Base-by-base conservation (phyloP, 1,284 basidiomycete genomes). In the Sporisorium exsertum region DNA sequence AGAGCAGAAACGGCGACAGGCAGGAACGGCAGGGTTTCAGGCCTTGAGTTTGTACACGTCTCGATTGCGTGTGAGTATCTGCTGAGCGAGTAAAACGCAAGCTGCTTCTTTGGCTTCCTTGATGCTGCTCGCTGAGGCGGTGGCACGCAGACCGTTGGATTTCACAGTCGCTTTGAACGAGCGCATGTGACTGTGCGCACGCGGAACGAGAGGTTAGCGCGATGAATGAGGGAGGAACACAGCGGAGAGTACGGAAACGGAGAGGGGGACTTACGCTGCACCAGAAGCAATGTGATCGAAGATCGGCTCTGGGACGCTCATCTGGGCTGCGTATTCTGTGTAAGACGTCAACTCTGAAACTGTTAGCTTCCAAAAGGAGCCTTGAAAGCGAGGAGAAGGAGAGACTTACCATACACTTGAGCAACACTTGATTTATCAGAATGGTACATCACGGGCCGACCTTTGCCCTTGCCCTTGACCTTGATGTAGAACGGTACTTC, bases 31-130 rank as follows among this genome's bases (percentile, higher is more conserved):
- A n/a, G n/a, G 20, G 32, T 26, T 35, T 22, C 1, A 32, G 29
- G 52, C 27, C 12, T 29, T 58, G 55, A 49, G 49, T 0, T 20
- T 7, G 45, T 29, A 33, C 12, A 33, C 26, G n/a, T 27, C 42
- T 5, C 54, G 18, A 33, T 69, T 62, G 16, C 53, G 24, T 3
- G 13, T 22, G 6, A 75, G 43, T 9, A 75, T 56, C 15, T 22
- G 10, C 0, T 37, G 12, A 10, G 35, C 29, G 12, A 75, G 42
- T 0, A 7, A 1, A 13, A 1, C 10, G 20, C 63, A 59, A 4
- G 63, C 67, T 5, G 20, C 15, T 46, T 75, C 67, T 55, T 71
- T 75, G 43, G 35, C 67, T 12, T 75, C 46, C 9, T 71, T 75
- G 64, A 75, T 63, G 43, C 42, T 60, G 0, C 33, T 42, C 0